Evolutionary conservation across 192 early-diverging fungal species (phyloP), one percentile per base, ranked within the genome.

Genomic region (Chytriomyces sp.): DNA sequence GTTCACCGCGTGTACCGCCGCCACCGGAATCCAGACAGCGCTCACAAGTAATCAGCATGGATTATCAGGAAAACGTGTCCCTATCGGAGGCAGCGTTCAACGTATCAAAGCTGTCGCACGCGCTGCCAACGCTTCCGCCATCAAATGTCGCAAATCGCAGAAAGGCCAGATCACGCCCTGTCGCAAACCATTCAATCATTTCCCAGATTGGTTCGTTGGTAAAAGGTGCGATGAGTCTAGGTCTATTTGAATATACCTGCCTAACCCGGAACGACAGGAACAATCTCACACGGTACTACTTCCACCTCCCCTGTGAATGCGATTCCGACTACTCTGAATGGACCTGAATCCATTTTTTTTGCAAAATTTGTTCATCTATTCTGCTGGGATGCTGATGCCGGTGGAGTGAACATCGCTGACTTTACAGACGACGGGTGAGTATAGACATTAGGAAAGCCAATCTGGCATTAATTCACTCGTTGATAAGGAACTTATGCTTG

Each of bases 401-500:
- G 17, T 31, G 44, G 28, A 19, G 31, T 52, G 31, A 25, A 41
- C 12, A 2, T 41, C 28, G 64, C n/a, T 17, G 10, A 12, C n/a
- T 17, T 30, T 7, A n/a, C 19, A 1, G 59, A 62, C 38, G 60
- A 62, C 28, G 37, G 60, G 60, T 62, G 19, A 36, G 60, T 3
- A 1, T 12, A 62, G 26, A 62, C 28, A 25, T 25, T 12, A 0
- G 14, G 22, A 14, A 1, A 25, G 17, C 28, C 26, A 1, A 58
- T 14, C 19, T 17, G 1, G 14, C 28, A 58, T 3, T 58, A 12
- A 58, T 2, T 61, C 17, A 12, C 36, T 22, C 17, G 38, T n/a
- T 7, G 17, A 37, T 6, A 26, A 78, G 80, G 52, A 78, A 67
- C 28, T 80, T 84, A 6, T 88, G 87, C 72, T 67, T 89, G 30